Conservation (phyloP, 805 yeast species). For the Spathaspora hagerdaliae region DNA sequence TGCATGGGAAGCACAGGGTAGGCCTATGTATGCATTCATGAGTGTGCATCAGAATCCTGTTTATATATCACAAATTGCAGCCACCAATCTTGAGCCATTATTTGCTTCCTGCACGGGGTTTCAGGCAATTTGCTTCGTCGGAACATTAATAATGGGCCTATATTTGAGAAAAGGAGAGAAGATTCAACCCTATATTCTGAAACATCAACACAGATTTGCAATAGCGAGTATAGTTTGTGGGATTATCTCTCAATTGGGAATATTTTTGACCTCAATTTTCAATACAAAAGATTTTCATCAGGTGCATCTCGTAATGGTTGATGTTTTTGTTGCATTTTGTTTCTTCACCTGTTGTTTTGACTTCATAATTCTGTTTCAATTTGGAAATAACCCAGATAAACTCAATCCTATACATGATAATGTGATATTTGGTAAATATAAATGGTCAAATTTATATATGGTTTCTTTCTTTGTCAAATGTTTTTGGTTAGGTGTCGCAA, state of each 20-base stretch:
- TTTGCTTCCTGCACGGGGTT: constrained; percentile 75
- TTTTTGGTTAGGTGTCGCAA: constrained; percentile 64
- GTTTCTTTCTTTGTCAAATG: constrained; percentile 51
- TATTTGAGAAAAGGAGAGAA: constrained; percentile 51
- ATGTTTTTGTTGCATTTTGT: constrained; percentile 53
- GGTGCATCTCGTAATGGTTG: constrained; percentile 70
- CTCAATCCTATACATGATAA: constrained; percentile 36
- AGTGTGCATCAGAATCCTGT: constrained; percentile 46
- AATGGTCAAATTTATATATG: constrained; percentile 39
- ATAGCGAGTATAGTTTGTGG: constrained; percentile 43
- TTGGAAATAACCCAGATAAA: constrained; percentile 33
- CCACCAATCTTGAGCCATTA: constrained; percentile 78
- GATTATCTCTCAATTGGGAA: constrained; percentile 63
- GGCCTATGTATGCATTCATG: constrained; percentile 63
- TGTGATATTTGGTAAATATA: constrained; percentile 34
- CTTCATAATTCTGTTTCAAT: constrained; percentile 34
- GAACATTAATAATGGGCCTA: constrained; percentile 61
- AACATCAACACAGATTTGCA: constrained; percentile 40
- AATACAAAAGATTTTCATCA: constrained; percentile 54
- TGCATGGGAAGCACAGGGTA: constrained; percentile 79
- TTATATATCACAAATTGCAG: constrained; percentile 84
- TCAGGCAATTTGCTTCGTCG: constrained; percentile 71
- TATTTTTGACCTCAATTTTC: constrained; percentile 70
- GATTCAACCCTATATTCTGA: constrained; percentile 47
- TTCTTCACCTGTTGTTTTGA: constrained; percentile 46